Conservation (phyloP, 192 early-diverging fungal genomes). For the Lunasporangiospora selenospora region DNA sequence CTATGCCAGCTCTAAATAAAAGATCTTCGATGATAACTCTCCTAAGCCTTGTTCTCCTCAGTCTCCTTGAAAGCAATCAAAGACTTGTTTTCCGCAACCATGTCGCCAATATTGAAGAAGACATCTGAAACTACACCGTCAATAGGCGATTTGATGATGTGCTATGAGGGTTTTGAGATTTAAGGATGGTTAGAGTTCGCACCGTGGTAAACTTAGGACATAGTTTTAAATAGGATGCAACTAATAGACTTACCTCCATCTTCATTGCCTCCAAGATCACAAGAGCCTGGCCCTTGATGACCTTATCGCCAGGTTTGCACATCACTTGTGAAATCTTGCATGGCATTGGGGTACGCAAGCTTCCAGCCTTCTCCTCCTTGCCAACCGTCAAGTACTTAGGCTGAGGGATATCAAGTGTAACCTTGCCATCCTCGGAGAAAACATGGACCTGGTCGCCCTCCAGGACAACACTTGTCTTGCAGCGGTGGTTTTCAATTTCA, state of each 20-base stretch:
- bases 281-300: slow-evolving; percentile 82
- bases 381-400: slow-evolving; percentile 61
- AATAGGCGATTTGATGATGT: slow-evolving; percentile 83
- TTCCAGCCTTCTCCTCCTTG: slow-evolving; percentile 57
- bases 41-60: slow-evolving; percentile 24
- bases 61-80: slow-evolving; percentile 76
- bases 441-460: slow-evolving; percentile 53
- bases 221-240: slow-evolving; percentile 14
- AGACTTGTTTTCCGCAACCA: slow-evolving; percentile 86
- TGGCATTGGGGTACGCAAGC: slow-evolving; percentile 93
- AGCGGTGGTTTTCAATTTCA: slow-evolving; percentile 66
- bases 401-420: slow-evolving; percentile 60
- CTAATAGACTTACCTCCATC: slow-evolving; percentile 81
- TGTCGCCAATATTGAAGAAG: slow-evolving; percentile 83
- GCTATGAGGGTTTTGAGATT: slow-evolving; percentile 50
- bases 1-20: no score
- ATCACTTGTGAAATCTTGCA: slow-evolving; percentile 92
- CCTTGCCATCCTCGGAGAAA: slow-evolving; percentile 52
- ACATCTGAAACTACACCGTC: slow-evolving; percentile 77
- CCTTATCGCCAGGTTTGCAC: slow-evolving; percentile 72
- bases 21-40: no score
- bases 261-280: slow-evolving; percentile 98
- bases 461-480: slow-evolving; percentile 68
- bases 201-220: background rate
- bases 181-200: background rate